Conservation (phyloP, 108 stramenopile species). For the Pelagomonas calceolata region DNA sequence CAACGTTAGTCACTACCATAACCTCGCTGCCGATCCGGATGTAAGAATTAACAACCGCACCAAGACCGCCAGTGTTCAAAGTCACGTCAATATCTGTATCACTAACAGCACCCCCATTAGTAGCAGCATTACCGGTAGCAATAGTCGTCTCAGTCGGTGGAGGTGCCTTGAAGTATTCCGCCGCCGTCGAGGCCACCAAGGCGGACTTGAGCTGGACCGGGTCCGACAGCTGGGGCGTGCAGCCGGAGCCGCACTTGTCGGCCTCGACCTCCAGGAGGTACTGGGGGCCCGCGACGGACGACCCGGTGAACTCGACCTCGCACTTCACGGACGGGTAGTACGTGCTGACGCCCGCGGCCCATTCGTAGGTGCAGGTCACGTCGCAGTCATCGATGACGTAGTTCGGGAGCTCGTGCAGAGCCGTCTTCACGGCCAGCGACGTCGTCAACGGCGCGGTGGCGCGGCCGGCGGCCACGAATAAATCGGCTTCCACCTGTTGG, state of each 20-base stretch:
- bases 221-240: conserved; percentile 41
- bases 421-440: conserved; percentile 23
- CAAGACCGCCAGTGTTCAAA: too few relatives aligned
- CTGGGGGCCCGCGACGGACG: conserved; percentile 39
- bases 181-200: not conserved
- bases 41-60: too few relatives aligned
- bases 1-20: too few relatives aligned
- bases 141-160: too few relatives aligned
- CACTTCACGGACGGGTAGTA: conserved; percentile 10
- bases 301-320: conserved; percentile 40
- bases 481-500: too few relatives aligned
- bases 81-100: too few relatives aligned
- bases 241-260: conserved; percentile 36
- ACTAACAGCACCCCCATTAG: too few relatives aligned
- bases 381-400: conserved; percentile 45
- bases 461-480: too few relatives aligned
- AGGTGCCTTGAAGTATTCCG: too few relatives aligned
- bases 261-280: conserved; percentile 40
- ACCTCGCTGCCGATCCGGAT: too few relatives aligned
- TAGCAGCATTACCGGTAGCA: too few relatives aligned
- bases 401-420: conserved; percentile 44
- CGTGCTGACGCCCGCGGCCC: conserved; percentile 2
- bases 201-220: conserved; percentile 11
- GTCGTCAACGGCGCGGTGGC: too few relatives aligned
- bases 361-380: conserved; percentile 21